Conservation (phyloP, 1,284 basidiomycete genomes). For the Malassezia vespertilionis region DNA sequence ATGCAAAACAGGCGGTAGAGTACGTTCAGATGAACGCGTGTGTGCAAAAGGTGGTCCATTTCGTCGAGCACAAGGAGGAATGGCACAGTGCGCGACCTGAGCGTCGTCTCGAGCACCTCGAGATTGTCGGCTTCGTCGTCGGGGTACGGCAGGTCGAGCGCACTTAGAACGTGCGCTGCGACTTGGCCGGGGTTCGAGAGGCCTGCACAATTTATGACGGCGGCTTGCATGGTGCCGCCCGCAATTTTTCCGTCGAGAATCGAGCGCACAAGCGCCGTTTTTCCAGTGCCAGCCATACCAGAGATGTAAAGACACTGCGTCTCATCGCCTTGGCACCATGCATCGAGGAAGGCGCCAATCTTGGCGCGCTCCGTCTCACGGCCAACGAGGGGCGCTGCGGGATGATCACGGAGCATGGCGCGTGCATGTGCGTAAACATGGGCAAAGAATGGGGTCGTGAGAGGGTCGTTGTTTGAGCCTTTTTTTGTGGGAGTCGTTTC, state of each 20-base stretch:
- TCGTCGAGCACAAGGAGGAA: constrained; percentile 49
- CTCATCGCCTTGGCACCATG: too few species aligned
- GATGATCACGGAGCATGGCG: constrained; percentile 37
- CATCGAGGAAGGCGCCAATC: constrained; percentile 40
- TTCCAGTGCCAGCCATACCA: constrained; percentile 50
- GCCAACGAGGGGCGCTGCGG: constrained; percentile 32
- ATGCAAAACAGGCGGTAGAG: constrained; percentile 46
- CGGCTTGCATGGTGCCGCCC: constrained; percentile 7
- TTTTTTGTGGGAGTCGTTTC: constrained; percentile 1
- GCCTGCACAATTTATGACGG: constrained; percentile 49
- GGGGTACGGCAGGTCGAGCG: constrained; percentile 21
- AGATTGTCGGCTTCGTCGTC: constrained; percentile 13
- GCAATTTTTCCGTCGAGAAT: constrained; percentile 37
- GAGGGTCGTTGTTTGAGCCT: too few species aligned
- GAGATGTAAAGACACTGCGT: constrained; percentile 48
- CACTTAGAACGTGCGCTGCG: constrained; percentile 28
- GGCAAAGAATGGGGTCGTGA: too few species aligned
- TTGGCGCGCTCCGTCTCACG: constrained; percentile 37
- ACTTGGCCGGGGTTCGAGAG: constrained; percentile 40
- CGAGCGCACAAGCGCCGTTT: constrained; percentile 48
- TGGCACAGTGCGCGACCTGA: constrained; percentile 17
- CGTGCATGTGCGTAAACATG: constrained; percentile 47
- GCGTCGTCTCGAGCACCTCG: constrained; percentile 18
- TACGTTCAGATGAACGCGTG: constrained; percentile 40
- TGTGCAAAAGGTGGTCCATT: constrained; percentile 48